A percentile compares a stretch with the other conserved stretches of the same genome.
phyloP scores from a whole-genome alignment of 768 basidiomycete species.

The Boletus vermiculosoides region DNA sequence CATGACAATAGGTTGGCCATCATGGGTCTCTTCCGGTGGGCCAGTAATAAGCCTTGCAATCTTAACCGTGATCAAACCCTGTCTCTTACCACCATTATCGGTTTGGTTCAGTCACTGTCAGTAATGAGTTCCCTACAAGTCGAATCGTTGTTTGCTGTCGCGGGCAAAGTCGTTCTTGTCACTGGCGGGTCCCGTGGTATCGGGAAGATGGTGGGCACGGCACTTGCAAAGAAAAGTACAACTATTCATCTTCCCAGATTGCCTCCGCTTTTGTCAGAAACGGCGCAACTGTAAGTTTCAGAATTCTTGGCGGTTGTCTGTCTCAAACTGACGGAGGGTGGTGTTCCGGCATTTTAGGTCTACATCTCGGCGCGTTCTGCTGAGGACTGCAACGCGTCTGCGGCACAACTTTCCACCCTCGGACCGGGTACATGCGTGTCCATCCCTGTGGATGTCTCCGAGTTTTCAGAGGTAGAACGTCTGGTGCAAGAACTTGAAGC shows the following conservation, averaged over 20 bases:
- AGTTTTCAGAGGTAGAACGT: constrained; percentile 50
- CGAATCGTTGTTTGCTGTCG: constrained; percentile 47
- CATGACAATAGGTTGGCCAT: constrained; percentile 17
- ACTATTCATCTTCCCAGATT: constrained; percentile 42
- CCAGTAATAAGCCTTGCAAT: background rate
- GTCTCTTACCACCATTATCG: background rate
- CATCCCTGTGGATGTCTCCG: constrained; percentile 54
- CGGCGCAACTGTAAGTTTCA: constrained; percentile 49
- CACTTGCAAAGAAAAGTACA: background rate
- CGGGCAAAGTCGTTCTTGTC: constrained; percentile 54
- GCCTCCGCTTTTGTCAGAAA: constrained; percentile 61
- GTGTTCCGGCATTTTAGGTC: constrained; percentile 34
- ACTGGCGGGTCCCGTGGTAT: constrained; percentile 68
- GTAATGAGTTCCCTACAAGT: constrained; percentile 39
- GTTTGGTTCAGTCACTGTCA: background rate
- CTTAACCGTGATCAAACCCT: background rate
- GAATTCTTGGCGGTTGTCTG: background rate
- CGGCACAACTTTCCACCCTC: constrained; percentile 48
- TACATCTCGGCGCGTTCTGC: constrained; percentile 63
- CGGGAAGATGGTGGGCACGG: constrained; percentile 55
- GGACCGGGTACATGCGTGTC: constrained; percentile 56
- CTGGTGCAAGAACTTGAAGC: constrained; percentile 50
- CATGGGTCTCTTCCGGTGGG: background rate
- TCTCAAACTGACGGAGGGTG: constrained; percentile 9
- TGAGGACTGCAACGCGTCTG: constrained; percentile 51